Base-by-base conservation (phyloP, 2,329 filamentous ascomycete species). In the Biscogniauxia mediterranea region DNA sequence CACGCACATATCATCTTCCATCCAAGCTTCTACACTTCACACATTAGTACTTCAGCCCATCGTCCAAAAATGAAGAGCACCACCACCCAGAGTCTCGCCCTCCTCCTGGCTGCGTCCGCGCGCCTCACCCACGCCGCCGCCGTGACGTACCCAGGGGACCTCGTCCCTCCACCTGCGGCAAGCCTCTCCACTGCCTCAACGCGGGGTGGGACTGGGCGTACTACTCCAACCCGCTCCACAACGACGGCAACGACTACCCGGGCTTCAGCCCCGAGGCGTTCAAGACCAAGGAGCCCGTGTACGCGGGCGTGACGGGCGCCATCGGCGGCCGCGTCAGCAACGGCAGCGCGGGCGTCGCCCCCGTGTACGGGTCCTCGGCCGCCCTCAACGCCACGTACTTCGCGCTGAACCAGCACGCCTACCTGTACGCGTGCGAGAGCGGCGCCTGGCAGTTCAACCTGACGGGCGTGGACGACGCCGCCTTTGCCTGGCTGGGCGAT, bases 351-450 rank as follows among this genome's bases (percentile, higher is more conserved):
- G 51, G 50, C 49, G 55, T 55, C 52, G 55, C 54, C 20, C 32
- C 51, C 26, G 57, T 67, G 52, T 67, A 67, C 57, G 59, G 56
- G 5, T 64, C 63, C 1, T 54, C 60, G 7, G 5, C 25, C 11
- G 50, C 59, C 54, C 64, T 69, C 15, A 52, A 57, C 26, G 61
- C 58, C 38, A 61, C 66, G 17, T 67, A 64, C 62, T 70, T 71
- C 51, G 65, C 59, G 2, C 64, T 70, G 11, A 70, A 69, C 61
- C 66, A 71, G 23, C 66, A 58, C 54, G 69, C 64, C 11, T 71
- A 70, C 60, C 61, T 70, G 2, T 70, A 65, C 54, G 68, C 68
- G 1, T 67, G 63, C 55, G 63, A 70, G 60, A 52, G 28, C 1
- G 69, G 69, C 26, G 52, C 55, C 2, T 71, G 66, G 63, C 67